Evolutionary conservation across 129 eudicot genomes (phyloP), one percentile per base, ranked within the genome.

Genomic region (Oenanthe sinensis): DNA sequence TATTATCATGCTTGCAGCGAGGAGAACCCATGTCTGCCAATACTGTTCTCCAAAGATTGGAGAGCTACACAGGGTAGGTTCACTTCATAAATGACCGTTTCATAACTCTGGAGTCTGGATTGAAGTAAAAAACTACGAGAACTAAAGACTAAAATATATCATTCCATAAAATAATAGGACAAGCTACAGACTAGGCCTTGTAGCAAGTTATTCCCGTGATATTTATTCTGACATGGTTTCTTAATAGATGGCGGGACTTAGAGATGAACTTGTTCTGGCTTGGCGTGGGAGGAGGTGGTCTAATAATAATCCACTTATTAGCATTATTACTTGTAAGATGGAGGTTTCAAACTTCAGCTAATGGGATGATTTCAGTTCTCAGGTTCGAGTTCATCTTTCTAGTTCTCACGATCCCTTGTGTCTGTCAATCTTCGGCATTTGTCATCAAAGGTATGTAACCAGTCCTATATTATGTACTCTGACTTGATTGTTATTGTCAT

Each of bases 201-300:
- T 72, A 4, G 46, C 4, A 71, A 37, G 30, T 69, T 14, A 39
- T 14, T 36, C 11, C 14, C 9, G 19, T 71, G 17, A 40, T n/a
- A 47, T 69, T 37, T 44, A 24, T 30, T 55, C 36, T 75, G 16
- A 26, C 33, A n/a, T 39, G 75, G 52, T 46, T 65, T 81, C 14
- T 65, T 42, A 15, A 48, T 52, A 81, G 80, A 39, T 75, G 84
- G 84, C 84, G 16, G 60, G 76, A 81, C 52, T 67, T 75, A 8
- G 80, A 65, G 75, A 75, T 75, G 76, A 81, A 75, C 76, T 47
- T 81, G 69, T 81, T 81, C 20, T 81, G 84, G 84, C 84, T 81
- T 63, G 84, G 84, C 13, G 76, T 81, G 30, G 84, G 80, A 37
- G 80, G 80, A 75, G 80, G 75, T 36, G 17, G 79, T 77, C 78